Conservation (phyloP, 805 yeast genomes). For the Starmerella vaccinii region DNA sequence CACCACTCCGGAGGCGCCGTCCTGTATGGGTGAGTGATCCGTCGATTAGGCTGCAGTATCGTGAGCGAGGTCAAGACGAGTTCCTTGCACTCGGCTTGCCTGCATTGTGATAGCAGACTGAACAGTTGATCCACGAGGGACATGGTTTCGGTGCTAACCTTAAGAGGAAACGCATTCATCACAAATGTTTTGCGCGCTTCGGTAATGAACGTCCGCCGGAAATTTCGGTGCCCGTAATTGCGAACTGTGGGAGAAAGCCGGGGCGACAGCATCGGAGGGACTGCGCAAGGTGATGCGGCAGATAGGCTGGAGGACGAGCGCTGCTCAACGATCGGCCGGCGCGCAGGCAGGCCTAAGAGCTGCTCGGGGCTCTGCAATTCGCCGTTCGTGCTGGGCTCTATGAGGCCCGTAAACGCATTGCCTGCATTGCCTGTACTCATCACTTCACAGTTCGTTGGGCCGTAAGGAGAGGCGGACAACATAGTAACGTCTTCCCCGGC, state of each 20-base stretch:
- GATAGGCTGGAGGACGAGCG: too few species aligned
- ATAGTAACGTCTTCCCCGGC: neutral
- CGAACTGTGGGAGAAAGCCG: too few species aligned
- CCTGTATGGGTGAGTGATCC: neutral
- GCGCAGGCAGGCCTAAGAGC: too few species aligned
- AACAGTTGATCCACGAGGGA: neutral
- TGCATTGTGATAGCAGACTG: neutral
- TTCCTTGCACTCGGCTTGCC: neutral
- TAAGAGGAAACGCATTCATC: neutral
- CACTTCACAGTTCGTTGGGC: too few species aligned
- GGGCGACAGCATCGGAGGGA: too few species aligned
- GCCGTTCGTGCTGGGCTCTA: too few species aligned
- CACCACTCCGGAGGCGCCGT: slow-evolving; percentile 7
- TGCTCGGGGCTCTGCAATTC: too few species aligned
- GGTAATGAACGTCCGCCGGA: neutral
- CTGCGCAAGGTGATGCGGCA: too few species aligned
- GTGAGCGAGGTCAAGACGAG: neutral
- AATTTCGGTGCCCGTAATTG: neutral
- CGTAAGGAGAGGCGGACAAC: neutral
- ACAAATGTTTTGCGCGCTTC: neutral
- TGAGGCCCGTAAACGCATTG: neutral
- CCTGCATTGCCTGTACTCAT: too few species aligned
- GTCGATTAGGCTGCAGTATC: neutral
- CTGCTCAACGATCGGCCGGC: too few species aligned
- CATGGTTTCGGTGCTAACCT: neutral